phyloP scores from a whole-genome alignment of 2,329 filamentous ascomycete genomes.

The Colletotrichum sojae region DNA sequence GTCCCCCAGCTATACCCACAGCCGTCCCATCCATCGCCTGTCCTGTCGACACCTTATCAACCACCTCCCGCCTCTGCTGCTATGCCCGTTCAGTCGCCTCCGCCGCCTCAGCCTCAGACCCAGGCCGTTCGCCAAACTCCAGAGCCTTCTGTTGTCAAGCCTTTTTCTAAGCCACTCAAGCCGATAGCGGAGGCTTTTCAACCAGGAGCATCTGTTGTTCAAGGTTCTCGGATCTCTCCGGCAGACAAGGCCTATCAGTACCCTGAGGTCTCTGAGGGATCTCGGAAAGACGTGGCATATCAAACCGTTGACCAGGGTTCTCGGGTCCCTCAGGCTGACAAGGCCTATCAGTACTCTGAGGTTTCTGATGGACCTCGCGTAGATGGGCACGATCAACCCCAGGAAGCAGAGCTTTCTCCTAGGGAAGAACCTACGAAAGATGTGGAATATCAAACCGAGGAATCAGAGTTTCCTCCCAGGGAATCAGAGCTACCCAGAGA shows the following conservation, averaged over 20 bases:
- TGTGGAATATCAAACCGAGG: no score
- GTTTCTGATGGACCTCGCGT: no score
- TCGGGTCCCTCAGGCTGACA: no score
- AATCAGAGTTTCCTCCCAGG: no score
- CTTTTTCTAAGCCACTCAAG: slow-evolving; percentile 16
- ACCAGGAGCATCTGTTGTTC: slow-evolving; percentile 14
- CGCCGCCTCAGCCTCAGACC: slow-evolving; percentile 52
- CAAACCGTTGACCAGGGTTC: no score
- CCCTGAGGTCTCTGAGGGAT: slow-evolving; percentile 19
- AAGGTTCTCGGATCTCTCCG: neutral
- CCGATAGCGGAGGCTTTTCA: slow-evolving; percentile 32
- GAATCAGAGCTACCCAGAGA: no score
- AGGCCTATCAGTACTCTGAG: neutral
- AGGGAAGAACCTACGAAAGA: no score
- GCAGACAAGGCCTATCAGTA: slow-evolving; percentile 1
- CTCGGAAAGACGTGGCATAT: no score
- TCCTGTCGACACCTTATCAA: slow-evolving; percentile 70
- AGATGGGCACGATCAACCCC: no score
- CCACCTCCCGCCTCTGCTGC: slow-evolving; percentile 62
- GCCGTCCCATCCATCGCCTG: slow-evolving; percentile 66
- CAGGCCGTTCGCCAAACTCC: slow-evolving; percentile 33
- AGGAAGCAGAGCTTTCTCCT: no score
- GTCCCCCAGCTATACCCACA: slow-evolving; percentile 63
- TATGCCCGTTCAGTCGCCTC: slow-evolving; percentile 64
- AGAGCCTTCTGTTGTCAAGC: slow-evolving; percentile 36